Percentiles rank a stretch among this genome's conserved stretches.
Conservation (phyloP, 192 early-diverging fungal genomes). For the Rhizoclosmatium sp. region DNA sequence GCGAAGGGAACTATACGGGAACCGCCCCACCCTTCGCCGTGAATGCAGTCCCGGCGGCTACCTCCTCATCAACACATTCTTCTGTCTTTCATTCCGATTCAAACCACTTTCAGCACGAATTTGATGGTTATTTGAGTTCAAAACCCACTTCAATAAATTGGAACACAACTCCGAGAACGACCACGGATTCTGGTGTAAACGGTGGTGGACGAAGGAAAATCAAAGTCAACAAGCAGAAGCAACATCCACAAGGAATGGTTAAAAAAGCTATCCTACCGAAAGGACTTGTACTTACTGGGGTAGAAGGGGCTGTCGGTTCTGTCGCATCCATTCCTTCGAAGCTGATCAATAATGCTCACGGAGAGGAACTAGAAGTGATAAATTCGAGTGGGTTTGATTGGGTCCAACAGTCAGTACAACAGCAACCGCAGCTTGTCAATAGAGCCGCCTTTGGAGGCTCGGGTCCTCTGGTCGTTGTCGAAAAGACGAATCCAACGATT, state of each 20-base stretch:
- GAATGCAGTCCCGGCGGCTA: neutral
- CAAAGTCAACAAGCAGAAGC: neutral
- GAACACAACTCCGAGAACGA: neutral
- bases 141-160: neutral
- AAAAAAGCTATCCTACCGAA: neutral
- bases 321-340: slow-evolving; percentile 1
- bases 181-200: neutral
- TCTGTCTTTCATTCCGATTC: neutral
- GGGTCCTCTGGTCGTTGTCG: neutral
- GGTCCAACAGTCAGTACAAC: neutral
- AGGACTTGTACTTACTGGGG: too few species aligned
- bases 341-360: neutral
- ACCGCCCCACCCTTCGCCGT: slow-evolving; percentile 27
- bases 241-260: neutral
- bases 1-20: slow-evolving; percentile 9
- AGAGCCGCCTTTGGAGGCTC: neutral
- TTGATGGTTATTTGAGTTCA: neutral
- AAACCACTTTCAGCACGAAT: neutral
- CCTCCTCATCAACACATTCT: neutral
- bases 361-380: neutral
- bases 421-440: neutral
- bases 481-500: neutral
- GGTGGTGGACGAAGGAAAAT: neutral
- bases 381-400: neutral
- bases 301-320: neutral